Evolutionary conservation across 2,329 filamentous ascomycete genomes (phyloP), one percentile per base, ranked within the genome.

Genomic region (Aureobasidium sp.): DNA sequence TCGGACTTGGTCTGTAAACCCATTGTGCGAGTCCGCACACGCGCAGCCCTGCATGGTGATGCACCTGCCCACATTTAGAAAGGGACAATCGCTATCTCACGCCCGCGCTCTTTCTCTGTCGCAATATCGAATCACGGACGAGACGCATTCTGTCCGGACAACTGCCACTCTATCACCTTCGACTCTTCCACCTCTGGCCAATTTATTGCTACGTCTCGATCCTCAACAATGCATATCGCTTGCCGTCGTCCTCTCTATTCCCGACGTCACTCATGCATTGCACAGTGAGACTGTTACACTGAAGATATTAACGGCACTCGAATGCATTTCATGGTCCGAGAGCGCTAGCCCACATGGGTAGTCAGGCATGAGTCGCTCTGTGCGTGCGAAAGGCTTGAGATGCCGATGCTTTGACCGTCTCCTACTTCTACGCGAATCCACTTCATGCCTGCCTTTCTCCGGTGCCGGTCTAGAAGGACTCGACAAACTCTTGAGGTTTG

Each of bases 331-430:
- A 45, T 53, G 51, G 41, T 44, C 52, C 39, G 52, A 34, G 41
- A 58, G 42, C 42, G 55, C 55, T 58, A 58, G 48, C 42, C 55
- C 42, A n/a, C 55, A 47, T 58, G 31, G 34, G 55, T 47, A 39
- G 20, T 27, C 3, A 47, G 31, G 34, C 41, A 51, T 60, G 45
- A 60, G 56, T 60, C 44, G 56, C 25, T 22, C 56, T 22, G 45
- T 49, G 56, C 36, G 9, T 60, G 45, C 3, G 20, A 42, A 41
- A 41, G 56, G 56, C 36, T 42, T 60, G 56, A 51, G 17, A 44
- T 60, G 56, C 56, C 45, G 44, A 49, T 60, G 56, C 56, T 60
- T 41, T 49, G 56, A 60, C 56, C 56, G 15, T 60, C 56, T 41
- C 27, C 22, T 42, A 11, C 27, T 41, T 60, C 27, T 42, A 49